Evolutionary conservation across 192 early-diverging fungal species (phyloP).

Genomic region (Rhizoclosmatium globosum): DNA sequence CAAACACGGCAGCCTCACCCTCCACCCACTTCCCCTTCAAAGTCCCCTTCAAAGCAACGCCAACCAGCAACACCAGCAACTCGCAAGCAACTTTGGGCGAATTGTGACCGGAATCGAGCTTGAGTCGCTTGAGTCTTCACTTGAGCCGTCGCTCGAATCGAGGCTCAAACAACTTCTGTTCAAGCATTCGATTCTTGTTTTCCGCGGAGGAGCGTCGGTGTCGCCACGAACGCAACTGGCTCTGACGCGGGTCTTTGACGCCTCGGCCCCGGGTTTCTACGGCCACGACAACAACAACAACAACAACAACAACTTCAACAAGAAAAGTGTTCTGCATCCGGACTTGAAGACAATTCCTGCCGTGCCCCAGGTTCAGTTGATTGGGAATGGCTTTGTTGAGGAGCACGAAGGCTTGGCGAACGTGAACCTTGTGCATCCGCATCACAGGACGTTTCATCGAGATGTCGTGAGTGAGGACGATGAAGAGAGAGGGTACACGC

Average conservation of each 20-base stretch:
- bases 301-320: neutral
- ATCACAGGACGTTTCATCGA: conserved; percentile 28
- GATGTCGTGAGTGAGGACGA: conserved; percentile 5
- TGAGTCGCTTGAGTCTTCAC: neutral
- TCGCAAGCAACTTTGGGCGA: conserved; percentile 15
- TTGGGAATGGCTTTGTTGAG: conserved; percentile 19
- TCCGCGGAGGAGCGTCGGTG: neutral
- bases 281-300: conserved; percentile 11
- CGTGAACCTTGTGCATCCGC: conserved; percentile 10
- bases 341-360: conserved; percentile 21
- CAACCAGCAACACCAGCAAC: neutral
- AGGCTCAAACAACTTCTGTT: neutral
- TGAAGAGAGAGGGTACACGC: conserved; percentile 22
- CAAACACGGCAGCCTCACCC: neutral
- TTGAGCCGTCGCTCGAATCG: neutral
- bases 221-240: conserved; percentile 13
- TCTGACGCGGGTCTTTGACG: conserved; percentile 16
- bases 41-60: neutral
- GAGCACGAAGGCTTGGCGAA: conserved; percentile 17
- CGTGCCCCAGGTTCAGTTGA: conserved; percentile 30
- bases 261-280: conserved; percentile 12
- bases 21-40: neutral
- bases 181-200: conserved; percentile 29
- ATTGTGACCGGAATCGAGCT: conserved; percentile 7
- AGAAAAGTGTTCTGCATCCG: conserved; percentile 15